Percentiles rank a stretch among this genome's conserved stretches.
Conservation (phyloP, 2,329 filamentous ascomycete species). For the Aspergillus sp. region DNA sequence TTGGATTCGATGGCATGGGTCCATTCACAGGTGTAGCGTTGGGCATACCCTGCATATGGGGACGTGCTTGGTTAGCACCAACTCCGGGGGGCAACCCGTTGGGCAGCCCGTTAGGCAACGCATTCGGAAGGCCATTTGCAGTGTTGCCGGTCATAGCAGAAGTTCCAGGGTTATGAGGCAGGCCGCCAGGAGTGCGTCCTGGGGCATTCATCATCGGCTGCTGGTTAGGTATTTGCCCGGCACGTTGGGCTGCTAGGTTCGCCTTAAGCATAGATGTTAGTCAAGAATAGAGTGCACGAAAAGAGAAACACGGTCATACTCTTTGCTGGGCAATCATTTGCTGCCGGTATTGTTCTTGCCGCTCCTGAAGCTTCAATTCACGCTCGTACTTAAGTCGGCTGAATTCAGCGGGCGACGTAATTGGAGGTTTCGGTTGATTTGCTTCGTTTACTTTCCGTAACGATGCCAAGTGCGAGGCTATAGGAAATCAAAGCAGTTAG, state of each 20-base stretch:
- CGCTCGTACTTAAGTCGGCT: slow-evolving; percentile 85
- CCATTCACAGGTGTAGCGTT: slow-evolving; percentile 48
- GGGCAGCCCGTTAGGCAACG: slow-evolving; percentile 51
- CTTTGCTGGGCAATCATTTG: slow-evolving; percentile 61
- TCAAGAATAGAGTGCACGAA: background rate
- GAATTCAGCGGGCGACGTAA: slow-evolving; percentile 84
- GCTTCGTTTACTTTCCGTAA: slow-evolving; percentile 78
- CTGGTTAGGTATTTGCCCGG: slow-evolving; percentile 44
- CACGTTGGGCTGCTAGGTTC: slow-evolving; percentile 46
- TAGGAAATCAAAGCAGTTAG: slow-evolving; percentile 10
- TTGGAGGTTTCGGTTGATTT: slow-evolving; percentile 58
- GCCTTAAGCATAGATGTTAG: slow-evolving; percentile 32
- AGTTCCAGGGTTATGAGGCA: slow-evolving; percentile 37
- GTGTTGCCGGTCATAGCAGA: slow-evolving; percentile 41
- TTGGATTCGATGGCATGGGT: slow-evolving; percentile 55
- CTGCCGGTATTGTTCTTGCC: slow-evolving; percentile 61
- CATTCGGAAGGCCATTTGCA: slow-evolving; percentile 50
- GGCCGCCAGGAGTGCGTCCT: slow-evolving; percentile 43
- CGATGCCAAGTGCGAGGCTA: slow-evolving; percentile 69
- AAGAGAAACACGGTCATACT: slow-evolving; percentile 36
- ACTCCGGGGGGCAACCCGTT: slow-evolving; percentile 43
- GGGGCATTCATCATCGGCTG: slow-evolving; percentile 39
- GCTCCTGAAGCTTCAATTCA: slow-evolving; percentile 67
- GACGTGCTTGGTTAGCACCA: slow-evolving; percentile 40
- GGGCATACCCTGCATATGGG: slow-evolving; percentile 47